Evolutionary conservation across 2,329 filamentous ascomycete species (phyloP).

Genomic region (Fusarium caatingaense): DNA sequence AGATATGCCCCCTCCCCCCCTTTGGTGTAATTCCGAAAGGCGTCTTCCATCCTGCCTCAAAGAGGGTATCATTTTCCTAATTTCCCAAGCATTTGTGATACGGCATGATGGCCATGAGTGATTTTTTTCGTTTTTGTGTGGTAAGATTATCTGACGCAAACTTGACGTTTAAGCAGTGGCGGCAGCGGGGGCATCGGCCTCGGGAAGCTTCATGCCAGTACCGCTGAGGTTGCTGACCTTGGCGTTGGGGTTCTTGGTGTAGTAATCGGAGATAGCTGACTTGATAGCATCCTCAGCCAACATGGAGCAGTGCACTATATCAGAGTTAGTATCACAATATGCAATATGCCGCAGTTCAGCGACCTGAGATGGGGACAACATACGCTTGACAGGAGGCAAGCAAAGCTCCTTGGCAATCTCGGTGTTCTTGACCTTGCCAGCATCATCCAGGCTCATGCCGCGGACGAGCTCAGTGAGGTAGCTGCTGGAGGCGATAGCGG

Average conservation of each 20-base stretch:
- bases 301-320: conserved; percentile 87
- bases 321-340: conserved; percentile 45
- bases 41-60: conserved; percentile 37
- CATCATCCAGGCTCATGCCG: conserved; percentile 95
- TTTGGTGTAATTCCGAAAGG: conserved; percentile 11
- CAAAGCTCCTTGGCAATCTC: conserved; percentile 98
- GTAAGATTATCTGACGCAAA: conserved; percentile 1
- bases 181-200: conserved; percentile 57
- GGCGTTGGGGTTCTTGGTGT: conserved; percentile 85
- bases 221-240: conserved; percentile 80
- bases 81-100: conserved; percentile 30
- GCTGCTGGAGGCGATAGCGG: conserved; percentile 92
- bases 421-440: conserved; percentile 91
- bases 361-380: conserved; percentile 52
- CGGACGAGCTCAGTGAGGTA: conserved; percentile 95
- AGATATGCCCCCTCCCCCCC: conserved; percentile 15
- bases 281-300: conserved; percentile 93
- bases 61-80: conserved; percentile 46
- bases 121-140: conserved; percentile 20
- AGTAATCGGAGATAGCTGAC: conserved; percentile 89
- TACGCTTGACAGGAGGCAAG: conserved; percentile 87
- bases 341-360: conserved; percentile 20
- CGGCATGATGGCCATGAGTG: conserved; percentile 11
- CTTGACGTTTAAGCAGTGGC: conserved; percentile 43
- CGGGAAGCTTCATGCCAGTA: conserved; percentile 74